Conservation (phyloP, 768 basidiomycete species). For the Trichaptum fuscoviolaceum region DNA sequence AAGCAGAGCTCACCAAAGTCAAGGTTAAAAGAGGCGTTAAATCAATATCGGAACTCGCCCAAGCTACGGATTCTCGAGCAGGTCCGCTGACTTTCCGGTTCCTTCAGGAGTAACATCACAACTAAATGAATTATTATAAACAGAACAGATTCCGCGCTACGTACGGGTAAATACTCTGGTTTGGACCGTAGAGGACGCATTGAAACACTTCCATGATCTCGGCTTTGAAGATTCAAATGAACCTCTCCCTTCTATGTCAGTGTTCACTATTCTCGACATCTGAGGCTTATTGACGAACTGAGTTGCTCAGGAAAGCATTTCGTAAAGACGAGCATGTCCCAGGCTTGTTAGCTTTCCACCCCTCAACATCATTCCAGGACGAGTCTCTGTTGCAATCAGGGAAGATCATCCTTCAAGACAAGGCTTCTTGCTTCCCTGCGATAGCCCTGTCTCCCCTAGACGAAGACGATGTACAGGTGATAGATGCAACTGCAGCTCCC, state of each 20-base stretch:
- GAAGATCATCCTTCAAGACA: constrained; percentile 91
- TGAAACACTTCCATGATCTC: constrained; percentile 46
- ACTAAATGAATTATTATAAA: background rate
- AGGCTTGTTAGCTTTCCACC: constrained; percentile 74
- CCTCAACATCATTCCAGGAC: constrained; percentile 58
- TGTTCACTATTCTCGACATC: constrained; percentile 7
- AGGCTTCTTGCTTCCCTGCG: constrained; percentile 96
- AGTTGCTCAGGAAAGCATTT: constrained; percentile 50
- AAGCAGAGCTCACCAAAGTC: constrained; percentile 78
- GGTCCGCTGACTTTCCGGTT: constrained; percentile 35
- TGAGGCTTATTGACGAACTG: background rate
- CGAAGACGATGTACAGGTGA: constrained; percentile 49
- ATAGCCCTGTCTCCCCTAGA: constrained; percentile 73
- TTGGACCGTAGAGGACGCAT: constrained; percentile 63
- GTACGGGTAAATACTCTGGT: constrained; percentile 73
- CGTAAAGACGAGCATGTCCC: constrained; percentile 74
- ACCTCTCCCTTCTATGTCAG: constrained; percentile 51
- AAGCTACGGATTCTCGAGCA: constrained; percentile 54
- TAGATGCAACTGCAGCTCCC: constrained; percentile 95
- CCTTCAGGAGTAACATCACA: background rate
- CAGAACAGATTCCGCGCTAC: constrained; percentile 77
- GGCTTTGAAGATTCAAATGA: constrained; percentile 48
- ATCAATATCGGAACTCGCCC: constrained; percentile 60
- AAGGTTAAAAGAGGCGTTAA: constrained; percentile 72
- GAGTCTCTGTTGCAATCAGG: constrained; percentile 71